Evolutionary conservation across 2,329 filamentous ascomycete species (phyloP).

Genomic region (Venturia carpophila): DNA sequence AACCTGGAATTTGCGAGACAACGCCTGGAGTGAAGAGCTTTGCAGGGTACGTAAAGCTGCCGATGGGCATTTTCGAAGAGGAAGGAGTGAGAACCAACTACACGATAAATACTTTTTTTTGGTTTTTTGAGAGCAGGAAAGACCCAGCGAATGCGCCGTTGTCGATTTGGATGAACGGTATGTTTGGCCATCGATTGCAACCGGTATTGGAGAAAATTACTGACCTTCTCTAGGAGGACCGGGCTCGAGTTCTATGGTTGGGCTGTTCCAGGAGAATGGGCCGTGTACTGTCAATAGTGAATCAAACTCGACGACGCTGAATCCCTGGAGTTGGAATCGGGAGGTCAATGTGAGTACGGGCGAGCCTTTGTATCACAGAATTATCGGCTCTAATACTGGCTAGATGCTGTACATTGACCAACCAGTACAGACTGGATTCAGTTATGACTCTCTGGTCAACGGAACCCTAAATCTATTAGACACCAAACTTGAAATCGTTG

Average conservation of each 20-base stretch:
- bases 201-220: neutral
- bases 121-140: conserved; percentile 55
- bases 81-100: conserved; percentile 38
- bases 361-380: neutral
- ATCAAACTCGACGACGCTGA: conserved; percentile 43
- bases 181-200: conserved; percentile 17
- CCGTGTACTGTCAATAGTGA: conserved; percentile 49
- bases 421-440: conserved; percentile 49
- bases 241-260: conserved; percentile 45
- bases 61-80: conserved; percentile 37
- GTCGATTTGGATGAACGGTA: conserved; percentile 26
- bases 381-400: neutral
- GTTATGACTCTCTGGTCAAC: conserved; percentile 38
- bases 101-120: conserved; percentile 54
- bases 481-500: neutral
- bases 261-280: conserved; percentile 42
- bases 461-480: conserved; percentile 25
- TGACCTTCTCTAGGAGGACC: conserved; percentile 40
- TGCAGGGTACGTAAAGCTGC: conserved; percentile 52
- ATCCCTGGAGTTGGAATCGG: conserved; percentile 56
- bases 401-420: conserved; percentile 48
- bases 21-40: conserved; percentile 50
- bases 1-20: conserved; percentile 46
- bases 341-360: conserved; percentile 50
- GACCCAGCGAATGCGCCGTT: conserved; percentile 49